Conservation (phyloP, 1,139 yeast species). For the Debaryomyces nepalensis region DNA sequence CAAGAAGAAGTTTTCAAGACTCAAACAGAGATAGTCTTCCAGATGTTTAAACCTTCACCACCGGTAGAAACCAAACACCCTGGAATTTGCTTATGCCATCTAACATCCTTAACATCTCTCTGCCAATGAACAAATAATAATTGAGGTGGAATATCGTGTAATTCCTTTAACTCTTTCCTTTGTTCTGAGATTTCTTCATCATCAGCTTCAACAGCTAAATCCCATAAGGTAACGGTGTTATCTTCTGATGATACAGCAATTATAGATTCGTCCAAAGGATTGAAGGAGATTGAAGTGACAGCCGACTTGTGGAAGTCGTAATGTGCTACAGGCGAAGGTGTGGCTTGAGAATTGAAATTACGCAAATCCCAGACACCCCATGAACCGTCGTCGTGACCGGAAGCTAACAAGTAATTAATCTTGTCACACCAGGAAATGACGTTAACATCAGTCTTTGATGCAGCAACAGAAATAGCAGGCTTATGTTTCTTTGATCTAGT, state of each 20-base stretch:
- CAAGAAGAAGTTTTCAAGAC: neutral
- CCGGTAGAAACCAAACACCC: conserved; percentile 96
- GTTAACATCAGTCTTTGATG: conserved; percentile 86
- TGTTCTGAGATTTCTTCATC: conserved; percentile 91
- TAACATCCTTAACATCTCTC: conserved; percentile 93
- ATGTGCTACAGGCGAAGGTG: conserved; percentile 83
- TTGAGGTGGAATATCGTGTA: conserved; percentile 94
- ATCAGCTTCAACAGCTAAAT: conserved; percentile 94
- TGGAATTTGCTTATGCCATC: conserved; percentile 97
- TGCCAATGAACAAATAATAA: conserved; percentile 98
- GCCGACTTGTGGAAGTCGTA: conserved; percentile 95
- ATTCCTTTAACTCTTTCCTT: conserved; percentile 70
- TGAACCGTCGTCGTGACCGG: conserved; percentile 96
- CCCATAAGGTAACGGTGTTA: conserved; percentile 97
- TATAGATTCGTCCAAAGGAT: conserved; percentile 93
- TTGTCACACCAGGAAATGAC: conserved; percentile 96
- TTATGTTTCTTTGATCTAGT: conserved; percentile 89
- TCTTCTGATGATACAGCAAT: conserved; percentile 96
- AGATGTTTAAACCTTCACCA: conserved; percentile 89
- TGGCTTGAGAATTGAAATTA: conserved; percentile 64
- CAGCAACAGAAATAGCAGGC: conserved; percentile 86
- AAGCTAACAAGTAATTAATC: conserved; percentile 83
- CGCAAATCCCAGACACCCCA: conserved; percentile 99
- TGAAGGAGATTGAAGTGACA: conserved; percentile 89
- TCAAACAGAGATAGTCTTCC: conserved; percentile 95